Base-by-base conservation (phyloP, 1,139 yeast genomes). In the Sugiyamaella castrensis region DNA sequence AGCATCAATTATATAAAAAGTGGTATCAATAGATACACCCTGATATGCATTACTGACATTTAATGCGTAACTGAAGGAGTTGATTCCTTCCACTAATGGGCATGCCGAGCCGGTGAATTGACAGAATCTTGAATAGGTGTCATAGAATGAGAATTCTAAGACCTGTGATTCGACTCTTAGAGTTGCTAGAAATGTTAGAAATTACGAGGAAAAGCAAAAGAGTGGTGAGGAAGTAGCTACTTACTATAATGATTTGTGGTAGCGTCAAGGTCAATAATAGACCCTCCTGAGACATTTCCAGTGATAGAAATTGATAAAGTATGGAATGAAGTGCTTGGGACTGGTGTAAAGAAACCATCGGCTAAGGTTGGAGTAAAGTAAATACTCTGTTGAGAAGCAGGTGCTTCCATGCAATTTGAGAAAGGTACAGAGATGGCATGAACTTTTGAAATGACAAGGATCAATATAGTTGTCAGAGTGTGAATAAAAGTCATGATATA, bases 1-100 rank as follows among this genome's bases (percentile, higher is more conserved):
- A 50, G 78, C 72, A 40, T 74, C 68, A 31, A 66, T 53, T 12
- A 67, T 55, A 39, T 54, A 52, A 37, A 66, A 61, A 24, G 57
- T 54, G 10, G 69, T 57, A 31, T 60, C 62, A 40, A 66, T 54
- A 10, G 68, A 57, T 6, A 64, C 63, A 8, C 66, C 60, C 40
- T 63, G 64, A 43, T 60, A 59, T 5, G 63, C 37, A 19, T 53
- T 44, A 24, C 55, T 47, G 13, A 65, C 53, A 26, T 56, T 51
- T 51, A 57, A 61, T 24, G 56, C 48, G 45, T 59, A 58, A 27
- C 50, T 40, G 43, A 69, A 59, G 19, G 62, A 49, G 32, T 40
- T 43, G 13, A 57, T 51, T 1, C 52, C 54, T 12, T 61, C 58
- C 3, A 59, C 59, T 13, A 65, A 53, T 19, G 72, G 71, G 47